Percentiles rank a stretch among this genome's conserved stretches.
Evolutionary conservation across 1,139 yeast genomes (phyloP).

Genomic region (Pichia sp.): DNA sequence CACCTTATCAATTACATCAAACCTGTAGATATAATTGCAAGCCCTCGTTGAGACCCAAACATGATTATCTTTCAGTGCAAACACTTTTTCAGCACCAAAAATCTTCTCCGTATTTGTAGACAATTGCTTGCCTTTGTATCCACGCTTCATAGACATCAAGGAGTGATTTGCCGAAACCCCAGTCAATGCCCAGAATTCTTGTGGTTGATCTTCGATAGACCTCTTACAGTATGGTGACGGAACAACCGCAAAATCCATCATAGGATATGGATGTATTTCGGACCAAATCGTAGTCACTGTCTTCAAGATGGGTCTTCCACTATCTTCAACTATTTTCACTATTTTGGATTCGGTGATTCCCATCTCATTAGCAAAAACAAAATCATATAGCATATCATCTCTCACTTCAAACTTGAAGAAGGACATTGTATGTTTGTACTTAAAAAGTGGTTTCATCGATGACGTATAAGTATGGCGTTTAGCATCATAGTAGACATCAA

Average conservation of each 20-base stretch:
- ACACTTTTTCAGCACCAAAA: background rate
- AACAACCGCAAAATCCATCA: constrained; percentile 19
- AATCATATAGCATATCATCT: background rate
- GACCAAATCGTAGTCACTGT: constrained; percentile 16
- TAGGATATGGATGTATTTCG: constrained; percentile 21
- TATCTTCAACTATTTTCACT: background rate
- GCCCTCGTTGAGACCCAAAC: background rate
- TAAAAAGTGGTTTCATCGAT: constrained; percentile 16
- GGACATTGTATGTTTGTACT: constrained; percentile 2
- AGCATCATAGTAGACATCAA: constrained; percentile 20
- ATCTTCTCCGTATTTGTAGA: background rate
- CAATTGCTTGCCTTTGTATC: background rate
- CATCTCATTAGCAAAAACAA: constrained; percentile 18
- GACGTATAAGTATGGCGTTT: constrained; percentile 15
- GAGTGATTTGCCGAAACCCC: background rate
- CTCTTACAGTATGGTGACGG: constrained; percentile 4
- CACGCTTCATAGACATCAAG: background rate
- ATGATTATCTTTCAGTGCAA: background rate
- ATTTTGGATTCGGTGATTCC: constrained; percentile 18
- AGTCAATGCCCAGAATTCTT: constrained; percentile 5
- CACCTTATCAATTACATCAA: background rate
- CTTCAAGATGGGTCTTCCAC: constrained; percentile 14
- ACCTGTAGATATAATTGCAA: background rate
- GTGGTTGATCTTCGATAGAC: constrained; percentile 15
- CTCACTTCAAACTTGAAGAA: constrained; percentile 6